Conservation (phyloP, 805 yeast species). For the Candida orba region DNA sequence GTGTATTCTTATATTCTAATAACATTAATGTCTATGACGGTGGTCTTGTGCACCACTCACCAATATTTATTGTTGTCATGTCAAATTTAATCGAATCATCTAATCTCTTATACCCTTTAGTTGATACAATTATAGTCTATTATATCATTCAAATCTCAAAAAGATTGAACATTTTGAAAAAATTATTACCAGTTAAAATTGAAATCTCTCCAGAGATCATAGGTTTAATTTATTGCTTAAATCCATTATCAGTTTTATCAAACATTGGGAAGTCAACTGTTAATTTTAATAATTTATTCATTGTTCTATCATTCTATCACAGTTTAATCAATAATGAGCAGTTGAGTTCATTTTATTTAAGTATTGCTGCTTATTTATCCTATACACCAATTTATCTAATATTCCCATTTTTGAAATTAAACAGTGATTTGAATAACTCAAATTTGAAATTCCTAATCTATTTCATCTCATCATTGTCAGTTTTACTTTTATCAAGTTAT, state of each 20-base stretch:
- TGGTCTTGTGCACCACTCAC: conserved; percentile 82
- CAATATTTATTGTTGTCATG: conserved; percentile 53
- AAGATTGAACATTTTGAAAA: conserved; percentile 8
- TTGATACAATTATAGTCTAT: conserved; percentile 54
- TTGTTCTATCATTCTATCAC: conserved; percentile 40
- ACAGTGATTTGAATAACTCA: conserved; percentile 11
- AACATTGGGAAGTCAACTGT: conserved; percentile 63
- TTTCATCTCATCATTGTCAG: conserved; percentile 19
- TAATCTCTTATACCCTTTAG: conserved; percentile 43
- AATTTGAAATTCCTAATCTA: conserved; percentile 24
- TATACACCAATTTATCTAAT: conserved; percentile 54
- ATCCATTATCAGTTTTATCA: conserved; percentile 71
- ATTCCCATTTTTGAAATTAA: conserved; percentile 43
- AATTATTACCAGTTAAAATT: background rate
- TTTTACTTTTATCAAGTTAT: conserved; percentile 33
- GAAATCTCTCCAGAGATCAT: conserved; percentile 35
- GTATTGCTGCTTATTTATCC: conserved; percentile 58
- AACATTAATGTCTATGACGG: conserved; percentile 69
- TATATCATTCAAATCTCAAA: conserved; percentile 46
- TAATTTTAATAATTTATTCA: conserved; percentile 50
- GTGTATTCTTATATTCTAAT: conserved; percentile 51
- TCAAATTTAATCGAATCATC: conserved; percentile 17
- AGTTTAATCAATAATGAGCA: conserved; percentile 34
- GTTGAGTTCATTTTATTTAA: conserved; percentile 44
- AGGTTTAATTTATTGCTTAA: conserved; percentile 63